Evolutionary conservation across 169 alveolate species (phyloP), one percentile per base, ranked within the genome.

Genomic region (Blepharisma undulans): DNA sequence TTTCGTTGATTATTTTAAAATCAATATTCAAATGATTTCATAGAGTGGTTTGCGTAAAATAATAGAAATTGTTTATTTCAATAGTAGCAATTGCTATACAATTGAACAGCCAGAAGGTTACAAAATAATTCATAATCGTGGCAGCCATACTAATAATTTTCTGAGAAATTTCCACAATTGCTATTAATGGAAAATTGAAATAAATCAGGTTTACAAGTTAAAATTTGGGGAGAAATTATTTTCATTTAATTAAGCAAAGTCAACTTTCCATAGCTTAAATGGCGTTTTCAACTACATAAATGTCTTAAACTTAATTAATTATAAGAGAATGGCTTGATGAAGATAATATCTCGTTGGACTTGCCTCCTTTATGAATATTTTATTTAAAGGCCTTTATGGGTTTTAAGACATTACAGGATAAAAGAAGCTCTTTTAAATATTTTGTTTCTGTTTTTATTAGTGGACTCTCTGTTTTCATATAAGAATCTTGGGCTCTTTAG

Each of bases 401-500:
- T 79, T 29, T 29, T 79, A 66, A 79, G 87, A 33, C 25, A 32
- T 34, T 79, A 29, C 16, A 27, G 87, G 14, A 79, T 22, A 29
- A 79, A 79, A 33, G 61, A 79, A 30, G 87, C 61, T 25, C 61
- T 21, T 32, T 79, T 27, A 79, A 27, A 12, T 32, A 79, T 33
- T 29, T 79, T 30, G 60, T 79, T 14, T 25, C 87, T 30, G 87
- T 66, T 1, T 25, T 19, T 12, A 21, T 79, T 7, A 25, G 71
- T 16, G 87, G 87, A 25, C 34, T 79, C 7, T 79, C 87, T 33
- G 34, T 79, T 30, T 22, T 79, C 25, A 66, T 33, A 25, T 66
- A 79, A 79, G 87, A 79, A n/a, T 22, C 87, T 33, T 79, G 87
- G 87, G 29, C 87, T 79, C 61, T 79, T 21, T 79, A 79, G 10